Evolutionary conservation across 2,329 filamentous ascomycete species (phyloP), one percentile per base, ranked within the genome.

Genomic region (Beauveria pseudobassiana): DNA sequence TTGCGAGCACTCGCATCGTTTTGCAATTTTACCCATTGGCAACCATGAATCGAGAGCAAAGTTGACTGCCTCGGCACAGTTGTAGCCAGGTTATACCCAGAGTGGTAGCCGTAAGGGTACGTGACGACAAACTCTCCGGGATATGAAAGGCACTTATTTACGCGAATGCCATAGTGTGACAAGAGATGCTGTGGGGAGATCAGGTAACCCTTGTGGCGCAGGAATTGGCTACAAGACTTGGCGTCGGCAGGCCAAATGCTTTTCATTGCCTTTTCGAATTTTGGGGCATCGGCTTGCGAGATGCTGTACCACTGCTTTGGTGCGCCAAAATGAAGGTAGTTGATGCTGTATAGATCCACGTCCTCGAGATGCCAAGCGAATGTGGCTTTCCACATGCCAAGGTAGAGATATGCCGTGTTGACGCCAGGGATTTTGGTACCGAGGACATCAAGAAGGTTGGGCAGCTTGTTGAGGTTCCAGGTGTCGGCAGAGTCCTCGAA

Each of bases 291-390:
- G 66, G 90, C 90, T 73, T 98, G 96, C 0, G 93, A 96, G 66
- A 99, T 98, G 75, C 93, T 97, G 77, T 99, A 99, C 95, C 95
- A 99, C 74, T 99, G 95, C 76, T 99, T 99, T 0, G 95, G 95
- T 1, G 95, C 95, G 60, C 95, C 95, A 73, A 99, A 99, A 71
- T 99, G 95, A 63, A 99, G 92, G 74, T 97, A 99, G 77, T 99
- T 99, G 82, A 99, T 99, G 73, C 93, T 98, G 85, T 99, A 99
- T 5, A 99, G 84, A 77, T 99, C 95, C 48, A 99, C 93, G 72
- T 99, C 95, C 73, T 99, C 95, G 59, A 99, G 78, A 82, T 99
- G 95, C 95, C 95, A 99, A 9, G 95, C 95, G 73, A 99, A 99
- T 0, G 95, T 98, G 14, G 95, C 93, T 75, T 98, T 98, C 95